These are phyloP conservation scores for Ceratocystis alfenasii DNA, from an alignment of 2,329 filamentous ascomycete species.

Conservation along the genomic window DNA sequence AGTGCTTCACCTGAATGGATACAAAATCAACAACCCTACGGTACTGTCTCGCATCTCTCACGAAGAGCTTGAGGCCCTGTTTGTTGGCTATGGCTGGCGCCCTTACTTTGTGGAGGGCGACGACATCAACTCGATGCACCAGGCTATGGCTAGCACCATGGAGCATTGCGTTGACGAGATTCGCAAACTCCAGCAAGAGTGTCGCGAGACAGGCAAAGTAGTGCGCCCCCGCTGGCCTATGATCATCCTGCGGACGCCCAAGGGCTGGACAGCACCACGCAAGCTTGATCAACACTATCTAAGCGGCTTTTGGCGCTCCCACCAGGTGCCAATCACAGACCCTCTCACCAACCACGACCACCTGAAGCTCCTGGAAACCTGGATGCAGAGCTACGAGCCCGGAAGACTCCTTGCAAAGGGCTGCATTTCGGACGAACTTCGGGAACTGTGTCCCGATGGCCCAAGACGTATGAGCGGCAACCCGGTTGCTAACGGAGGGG, in stretches of 20 bases:
- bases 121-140: constrained; percentile 63
- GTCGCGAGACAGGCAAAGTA: constrained; percentile 55
- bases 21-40: constrained; percentile 76
- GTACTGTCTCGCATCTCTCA: constrained; percentile 61
- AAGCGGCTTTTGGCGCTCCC: constrained; percentile 66
- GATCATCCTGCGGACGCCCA: constrained; percentile 64
- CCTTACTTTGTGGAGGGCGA: constrained; percentile 72
- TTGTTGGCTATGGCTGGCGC: constrained; percentile 64
- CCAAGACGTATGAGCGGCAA: constrained; percentile 65
- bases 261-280: constrained; percentile 67
- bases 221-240: constrained; percentile 66
- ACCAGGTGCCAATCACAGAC: constrained; percentile 66
- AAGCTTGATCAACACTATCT: constrained; percentile 59
- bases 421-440: constrained; percentile 50
- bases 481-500: constrained; percentile 60
- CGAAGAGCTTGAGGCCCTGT: constrained; percentile 57
- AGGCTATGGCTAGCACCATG: constrained; percentile 67
- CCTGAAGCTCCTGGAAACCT: constrained; percentile 56
- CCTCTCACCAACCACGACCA: constrained; percentile 53
- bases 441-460: constrained; percentile 52
- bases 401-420: constrained; percentile 59
- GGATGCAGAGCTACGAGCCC: constrained; percentile 67
- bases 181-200: constrained; percentile 54
- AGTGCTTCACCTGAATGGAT: constrained; percentile 67
- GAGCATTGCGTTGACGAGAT: constrained; percentile 63